Base-by-base conservation (phyloP, 768 basidiomycete species). In the Termitomyces sp. region DNA sequence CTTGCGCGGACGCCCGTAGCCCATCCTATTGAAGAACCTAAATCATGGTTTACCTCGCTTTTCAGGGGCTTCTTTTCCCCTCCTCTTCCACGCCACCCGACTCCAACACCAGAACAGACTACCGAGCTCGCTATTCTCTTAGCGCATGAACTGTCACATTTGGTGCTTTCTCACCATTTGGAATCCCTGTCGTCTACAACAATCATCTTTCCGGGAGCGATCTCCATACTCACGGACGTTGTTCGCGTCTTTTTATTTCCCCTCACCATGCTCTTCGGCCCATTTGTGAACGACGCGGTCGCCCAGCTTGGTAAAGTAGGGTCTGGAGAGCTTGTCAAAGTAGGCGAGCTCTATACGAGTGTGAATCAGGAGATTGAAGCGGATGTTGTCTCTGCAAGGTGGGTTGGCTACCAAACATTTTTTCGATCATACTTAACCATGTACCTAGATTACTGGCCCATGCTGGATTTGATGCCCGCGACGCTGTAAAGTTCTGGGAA, bases 221-320 rank as follows among this genome's bases (percentile, higher is more conserved):
- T 93, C 44, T 90, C 91, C 1, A 86, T 98, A 61, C 62, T 83
- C 14, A 78, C 89, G 20, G 95, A 98, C 68, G 65, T 94, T 22
- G 66, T 89, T 24, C 80, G 95, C 42, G 86, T 93, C 2, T 68
- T 94, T 33, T 72, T 95, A 14, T 98, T 95, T 71, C 95, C 95
- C 0, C 66, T 95, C 49, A 97, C 93, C 4, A 93, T 91, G 88
- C 66, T 95, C 9, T 86, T 98, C 56, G 95, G 96, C 0, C 96
- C 96, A 1, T 97, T 98, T 69, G 85, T 98, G 58, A 95, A 96
- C 67, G 96, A 99, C 65, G 95, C 93, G 3, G 82, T 98, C 26
- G 92, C 88, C 0, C 85, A 90, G 52, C 65, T 94, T 53, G 88
- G 92, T 26, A 87, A 87, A 68, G 80, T 89, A 1, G 88, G 91